A percentile compares a stretch with the other conserved stretches of the same genome.
phyloP scores from a whole-genome alignment of 352 stramenopile genomes.

The Phytophthora constricta region DNA sequence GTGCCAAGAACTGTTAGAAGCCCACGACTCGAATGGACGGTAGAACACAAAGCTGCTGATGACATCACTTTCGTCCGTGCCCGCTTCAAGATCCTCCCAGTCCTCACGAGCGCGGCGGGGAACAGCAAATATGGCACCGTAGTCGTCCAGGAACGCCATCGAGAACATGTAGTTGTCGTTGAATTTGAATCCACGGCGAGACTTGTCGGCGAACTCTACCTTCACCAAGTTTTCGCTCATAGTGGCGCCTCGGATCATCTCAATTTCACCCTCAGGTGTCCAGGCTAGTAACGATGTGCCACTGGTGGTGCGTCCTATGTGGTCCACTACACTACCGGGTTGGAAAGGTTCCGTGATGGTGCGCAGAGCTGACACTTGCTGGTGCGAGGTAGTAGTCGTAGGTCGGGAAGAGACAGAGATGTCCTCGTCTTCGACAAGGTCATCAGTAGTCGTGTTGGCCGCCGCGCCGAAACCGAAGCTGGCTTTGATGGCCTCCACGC shows the following conservation, averaged over 20 bases:
- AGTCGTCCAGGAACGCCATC: constrained; percentile 74
- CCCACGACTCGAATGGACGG: constrained; percentile 86
- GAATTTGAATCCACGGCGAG: constrained; percentile 85
- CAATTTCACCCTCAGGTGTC: constrained; percentile 83
- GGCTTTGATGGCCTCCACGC: constrained; percentile 83
- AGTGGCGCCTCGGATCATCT: constrained; percentile 71
- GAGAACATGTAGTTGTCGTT: constrained; percentile 86
- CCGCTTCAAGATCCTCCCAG: constrained; percentile 57
- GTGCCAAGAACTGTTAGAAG: constrained; percentile 83
- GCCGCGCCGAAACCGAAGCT: constrained; percentile 80
- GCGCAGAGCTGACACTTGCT: constrained; percentile 19
- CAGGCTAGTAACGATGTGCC: constrained; percentile 67
- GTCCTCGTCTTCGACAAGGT: constrained; percentile 31
- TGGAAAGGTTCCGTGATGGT: constrained; percentile 74
- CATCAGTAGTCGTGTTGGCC: constrained; percentile 28
- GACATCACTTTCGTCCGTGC: constrained; percentile 50
- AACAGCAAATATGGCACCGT: constrained; percentile 79
- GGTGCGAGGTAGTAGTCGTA: constrained; percentile 8
- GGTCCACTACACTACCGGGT: constrained; percentile 54
- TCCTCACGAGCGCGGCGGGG: constrained; percentile 66
- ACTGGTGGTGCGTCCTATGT: constrained; percentile 33
- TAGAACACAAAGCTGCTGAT: constrained; percentile 84
- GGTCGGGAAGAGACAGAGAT: constrained; percentile 7
- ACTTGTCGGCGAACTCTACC: constrained; percentile 84
- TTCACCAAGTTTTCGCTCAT: constrained; percentile 81